These are phyloP conservation scores for Aspergillus asperescens DNA, from an alignment of 495 filamentous ascomycete genomes.

Conservation along the genomic window DNA sequence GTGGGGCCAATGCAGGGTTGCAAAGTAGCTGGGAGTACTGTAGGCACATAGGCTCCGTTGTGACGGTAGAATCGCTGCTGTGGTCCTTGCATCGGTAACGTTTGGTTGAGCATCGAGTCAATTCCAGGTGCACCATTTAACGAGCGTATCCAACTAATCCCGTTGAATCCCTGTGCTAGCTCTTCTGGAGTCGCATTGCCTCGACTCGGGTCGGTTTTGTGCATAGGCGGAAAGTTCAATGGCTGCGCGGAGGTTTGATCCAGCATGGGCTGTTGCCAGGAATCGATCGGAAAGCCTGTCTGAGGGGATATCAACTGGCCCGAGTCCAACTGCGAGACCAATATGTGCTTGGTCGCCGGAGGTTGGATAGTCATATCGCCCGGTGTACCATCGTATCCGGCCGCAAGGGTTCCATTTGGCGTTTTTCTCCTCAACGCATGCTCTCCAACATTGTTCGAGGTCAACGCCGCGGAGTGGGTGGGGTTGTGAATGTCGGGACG, in stretches of 20 bases:
- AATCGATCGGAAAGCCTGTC: slow-evolving; percentile 25
- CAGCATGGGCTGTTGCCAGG: slow-evolving; percentile 27
- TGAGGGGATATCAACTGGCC: slow-evolving; percentile 32
- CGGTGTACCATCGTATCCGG: slow-evolving; percentile 86
- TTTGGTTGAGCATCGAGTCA: slow-evolving; percentile 49
- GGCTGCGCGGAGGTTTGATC: slow-evolving; percentile 28
- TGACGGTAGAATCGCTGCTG: slow-evolving; percentile 37
- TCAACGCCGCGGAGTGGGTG: slow-evolving; percentile 18
- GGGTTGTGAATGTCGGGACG: slow-evolving; percentile 30
- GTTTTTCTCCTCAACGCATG: slow-evolving; percentile 89
- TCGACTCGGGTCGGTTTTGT: slow-evolving; percentile 32
- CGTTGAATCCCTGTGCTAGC: slow-evolving; percentile 32
- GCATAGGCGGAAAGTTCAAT: slow-evolving; percentile 42
- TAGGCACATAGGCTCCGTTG: slow-evolving; percentile 55
- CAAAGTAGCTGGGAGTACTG: slow-evolving; percentile 63
- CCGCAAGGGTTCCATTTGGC: slow-evolving; percentile 85
- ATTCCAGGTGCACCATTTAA: slow-evolving; percentile 40
- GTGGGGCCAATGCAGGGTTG: slow-evolving; percentile 68
- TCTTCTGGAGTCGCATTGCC: slow-evolving; percentile 24
- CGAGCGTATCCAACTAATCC: slow-evolving; percentile 42
- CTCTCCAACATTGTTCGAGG: slow-evolving; percentile 44
- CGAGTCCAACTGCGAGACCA: slow-evolving; percentile 58
- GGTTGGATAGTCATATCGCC: slow-evolving; percentile 70
- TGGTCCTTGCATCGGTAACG: slow-evolving; percentile 35
- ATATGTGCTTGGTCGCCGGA: slow-evolving; percentile 79